Evolutionary conservation across 1,284 basidiomycete genomes (phyloP).

Genomic region (Trichosporon sp.): DNA sequence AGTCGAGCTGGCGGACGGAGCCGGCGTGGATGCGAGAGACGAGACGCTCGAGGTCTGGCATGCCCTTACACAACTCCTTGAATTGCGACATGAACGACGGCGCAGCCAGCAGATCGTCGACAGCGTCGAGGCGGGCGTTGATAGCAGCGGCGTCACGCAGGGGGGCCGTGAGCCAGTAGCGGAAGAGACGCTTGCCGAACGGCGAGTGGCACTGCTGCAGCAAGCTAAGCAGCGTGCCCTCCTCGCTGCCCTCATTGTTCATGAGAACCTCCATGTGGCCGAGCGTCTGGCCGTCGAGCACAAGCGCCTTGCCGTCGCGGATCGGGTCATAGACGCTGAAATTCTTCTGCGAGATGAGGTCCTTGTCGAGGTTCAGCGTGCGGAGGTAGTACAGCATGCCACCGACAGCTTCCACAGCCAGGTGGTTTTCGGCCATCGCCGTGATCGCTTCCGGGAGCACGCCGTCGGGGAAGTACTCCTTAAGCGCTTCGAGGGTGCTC

Average conservation of each 20-base stretch:
- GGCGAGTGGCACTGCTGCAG: constrained; percentile 82
- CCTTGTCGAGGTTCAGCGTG: constrained; percentile 87
- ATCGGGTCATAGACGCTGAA: constrained; percentile 96
- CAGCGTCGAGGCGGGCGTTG: constrained; percentile 81
- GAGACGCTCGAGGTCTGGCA: constrained; percentile 89
- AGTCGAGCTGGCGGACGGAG: constrained; percentile 77
- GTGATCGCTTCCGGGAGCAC: constrained; percentile 69
- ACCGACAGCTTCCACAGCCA: constrained; percentile 76
- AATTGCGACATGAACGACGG: constrained; percentile 71
- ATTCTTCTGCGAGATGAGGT: constrained; percentile 85
- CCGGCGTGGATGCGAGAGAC: constrained; percentile 90
- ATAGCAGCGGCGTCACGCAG: constrained; percentile 73
- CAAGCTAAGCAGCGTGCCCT: constrained; percentile 76
- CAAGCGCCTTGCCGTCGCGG: constrained; percentile 71
- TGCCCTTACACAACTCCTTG: constrained; percentile 63
- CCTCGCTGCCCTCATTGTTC: constrained; percentile 84
- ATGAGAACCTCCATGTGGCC: constrained; percentile 88
- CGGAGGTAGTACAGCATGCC: constrained; percentile 87
- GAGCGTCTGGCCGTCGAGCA: constrained; percentile 87
- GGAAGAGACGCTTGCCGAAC: constrained; percentile 52
- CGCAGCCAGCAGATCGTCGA: constrained; percentile 76
- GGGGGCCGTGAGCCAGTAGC: constrained; percentile 82
- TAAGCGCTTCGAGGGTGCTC: constrained; percentile 65
- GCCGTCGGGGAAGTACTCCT: constrained; percentile 56
- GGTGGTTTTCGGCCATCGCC: constrained; percentile 59